Evolutionary conservation across 441 rosid genomes (phyloP).

Genomic region (Gossypium aridum): DNA sequence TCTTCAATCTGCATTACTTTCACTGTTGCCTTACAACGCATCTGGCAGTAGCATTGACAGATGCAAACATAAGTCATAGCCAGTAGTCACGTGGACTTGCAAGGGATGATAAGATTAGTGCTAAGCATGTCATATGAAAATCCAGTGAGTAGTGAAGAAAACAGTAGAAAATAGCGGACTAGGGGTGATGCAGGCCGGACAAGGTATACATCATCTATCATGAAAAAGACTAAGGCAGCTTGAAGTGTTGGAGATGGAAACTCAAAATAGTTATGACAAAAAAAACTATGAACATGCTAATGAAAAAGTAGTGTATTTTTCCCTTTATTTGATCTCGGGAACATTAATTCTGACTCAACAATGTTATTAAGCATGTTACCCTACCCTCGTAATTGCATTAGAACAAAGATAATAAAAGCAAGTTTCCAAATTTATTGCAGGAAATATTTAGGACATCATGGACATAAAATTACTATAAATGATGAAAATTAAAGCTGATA

Average conservation of each 20-base stretch:
- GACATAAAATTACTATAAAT: background rate
- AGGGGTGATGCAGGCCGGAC: background rate
- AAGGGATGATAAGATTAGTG: background rate
- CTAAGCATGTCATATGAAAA: background rate
- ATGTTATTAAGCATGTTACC: background rate
- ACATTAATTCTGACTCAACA: background rate
- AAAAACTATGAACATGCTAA: background rate
- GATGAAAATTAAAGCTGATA: background rate
- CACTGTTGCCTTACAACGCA: background rate
- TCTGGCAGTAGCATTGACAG: background rate
- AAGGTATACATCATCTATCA: background rate
- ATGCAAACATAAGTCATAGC: background rate
- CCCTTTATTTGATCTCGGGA: background rate
- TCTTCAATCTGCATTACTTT: slow-evolving; percentile 2
- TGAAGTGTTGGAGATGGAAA: background rate
- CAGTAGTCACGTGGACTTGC: background rate
- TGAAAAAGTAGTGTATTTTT: background rate
- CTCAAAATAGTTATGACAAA: background rate
- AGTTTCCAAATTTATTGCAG: background rate
- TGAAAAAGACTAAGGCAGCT: background rate
- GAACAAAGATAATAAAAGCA: background rate
- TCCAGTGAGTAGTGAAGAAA: background rate
- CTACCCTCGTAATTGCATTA: background rate
- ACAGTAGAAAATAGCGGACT: background rate
- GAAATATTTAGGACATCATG: background rate